Evolutionary conservation across 2,329 filamentous ascomycete species (phyloP).

Genomic region (Fusarium sp.): DNA sequence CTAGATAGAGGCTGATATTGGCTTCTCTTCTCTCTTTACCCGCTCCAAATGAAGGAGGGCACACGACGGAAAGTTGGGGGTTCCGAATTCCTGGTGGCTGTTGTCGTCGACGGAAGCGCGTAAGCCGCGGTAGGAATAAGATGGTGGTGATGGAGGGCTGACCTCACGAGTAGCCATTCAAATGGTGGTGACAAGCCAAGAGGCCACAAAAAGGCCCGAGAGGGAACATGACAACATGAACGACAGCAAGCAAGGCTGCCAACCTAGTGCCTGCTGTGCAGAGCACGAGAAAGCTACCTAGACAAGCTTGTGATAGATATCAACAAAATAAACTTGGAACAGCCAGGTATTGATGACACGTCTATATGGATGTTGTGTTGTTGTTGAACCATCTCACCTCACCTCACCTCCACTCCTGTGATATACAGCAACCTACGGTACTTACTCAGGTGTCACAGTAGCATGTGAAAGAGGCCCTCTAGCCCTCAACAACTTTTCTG

Average conservation of each 20-base stretch:
- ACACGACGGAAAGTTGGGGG: constrained; percentile 16
- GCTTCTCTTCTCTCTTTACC: constrained; percentile 8
- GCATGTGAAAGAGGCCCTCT: not conserved
- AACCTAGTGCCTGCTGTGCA: too few relatives aligned
- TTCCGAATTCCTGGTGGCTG: constrained; percentile 4
- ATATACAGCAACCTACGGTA: too few relatives aligned
- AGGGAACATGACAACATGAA: not conserved
- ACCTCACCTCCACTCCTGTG: too few relatives aligned
- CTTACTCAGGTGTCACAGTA: too few relatives aligned
- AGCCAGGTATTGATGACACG: not conserved
- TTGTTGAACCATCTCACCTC: not conserved
- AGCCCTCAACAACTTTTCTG: constrained; percentile 2
- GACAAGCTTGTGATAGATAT: constrained; percentile 8
- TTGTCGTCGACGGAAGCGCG: constrained; percentile 27
- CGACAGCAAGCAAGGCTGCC: not conserved
- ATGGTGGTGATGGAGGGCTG: constrained; percentile 17
- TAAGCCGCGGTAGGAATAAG: constrained; percentile 25
- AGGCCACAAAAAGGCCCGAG: constrained; percentile 26
- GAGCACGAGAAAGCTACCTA: constrained; percentile 14
- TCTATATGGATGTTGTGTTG: not conserved
- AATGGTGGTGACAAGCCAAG: not conserved
- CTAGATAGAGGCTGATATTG: constrained; percentile 24
- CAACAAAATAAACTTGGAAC: constrained; percentile 28
- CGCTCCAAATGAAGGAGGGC: constrained; percentile 13
- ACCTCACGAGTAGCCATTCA: not conserved